Conservation (phyloP, 192 early-diverging fungal genomes). For the Dissophora ornata region DNA sequence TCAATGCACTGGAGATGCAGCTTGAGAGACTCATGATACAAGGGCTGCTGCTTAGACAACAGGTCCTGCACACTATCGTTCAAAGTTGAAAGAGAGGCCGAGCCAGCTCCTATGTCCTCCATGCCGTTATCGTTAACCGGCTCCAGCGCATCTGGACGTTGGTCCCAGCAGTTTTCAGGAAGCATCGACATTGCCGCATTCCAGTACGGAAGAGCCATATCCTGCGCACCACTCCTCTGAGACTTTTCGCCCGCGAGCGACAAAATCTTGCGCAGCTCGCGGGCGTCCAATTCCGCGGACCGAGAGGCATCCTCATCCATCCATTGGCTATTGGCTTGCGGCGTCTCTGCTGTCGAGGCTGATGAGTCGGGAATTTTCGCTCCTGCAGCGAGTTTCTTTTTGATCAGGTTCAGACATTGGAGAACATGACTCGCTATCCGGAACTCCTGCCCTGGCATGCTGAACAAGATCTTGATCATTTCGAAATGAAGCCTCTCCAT, state of each 20-base stretch:
- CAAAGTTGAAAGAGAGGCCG: not conserved
- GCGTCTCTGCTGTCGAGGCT: not conserved
- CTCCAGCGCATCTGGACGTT: not conserved
- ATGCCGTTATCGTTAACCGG: not conserved
- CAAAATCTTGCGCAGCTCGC: conserved; percentile 17
- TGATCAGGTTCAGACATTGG: conserved; percentile 36
- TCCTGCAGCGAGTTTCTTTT: conserved; percentile 15
- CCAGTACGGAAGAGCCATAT: conserved; percentile 45
- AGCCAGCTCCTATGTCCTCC: not conserved
- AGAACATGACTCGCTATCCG: conserved; percentile 36
- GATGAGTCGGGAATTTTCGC: not conserved
- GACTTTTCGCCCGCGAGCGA: conserved; percentile 44
- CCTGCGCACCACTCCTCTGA: conserved; percentile 52
- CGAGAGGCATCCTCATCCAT: not conserved
- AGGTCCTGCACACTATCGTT: not conserved
- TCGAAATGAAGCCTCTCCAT: conserved; percentile 38
- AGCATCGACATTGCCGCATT: conserved; percentile 34
- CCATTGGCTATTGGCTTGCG: not conserved
- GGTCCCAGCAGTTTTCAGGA: conserved; percentile 42
- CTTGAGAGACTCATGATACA: conserved; percentile 42
- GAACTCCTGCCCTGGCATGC: conserved; percentile 33
- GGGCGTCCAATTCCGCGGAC: conserved; percentile 8
- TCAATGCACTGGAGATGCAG: conserved; percentile 50
- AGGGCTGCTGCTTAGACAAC: not conserved
- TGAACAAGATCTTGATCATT: conserved; percentile 39